Evolutionary conservation across 2,329 filamentous ascomycete genomes (phyloP), one percentile per base, ranked within the genome.

Genomic region (Metarhizium album): DNA sequence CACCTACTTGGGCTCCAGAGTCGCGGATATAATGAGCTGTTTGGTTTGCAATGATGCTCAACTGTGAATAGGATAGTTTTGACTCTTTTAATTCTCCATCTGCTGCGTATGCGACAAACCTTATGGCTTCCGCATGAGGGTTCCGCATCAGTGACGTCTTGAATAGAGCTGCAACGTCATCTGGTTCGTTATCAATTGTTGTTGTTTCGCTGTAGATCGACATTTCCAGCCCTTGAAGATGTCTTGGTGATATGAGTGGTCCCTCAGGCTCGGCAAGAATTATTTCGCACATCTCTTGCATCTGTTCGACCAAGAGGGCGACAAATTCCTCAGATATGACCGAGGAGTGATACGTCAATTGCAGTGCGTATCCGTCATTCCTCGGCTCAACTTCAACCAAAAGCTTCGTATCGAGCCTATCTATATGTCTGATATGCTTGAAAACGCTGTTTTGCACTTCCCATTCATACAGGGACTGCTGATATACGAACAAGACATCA

Each of bases 401-500:
- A 1, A 94, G 62, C 50, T 80, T 82, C 42, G 87, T 90, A 61
- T 95, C 90, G 6, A 93, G 70, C 22, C 79, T 78, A 61, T 96
- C 90, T 4, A 75, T 65, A 48, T 85, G 81, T 24, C 76, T 74
- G 0, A 79, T 62, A 50, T 89, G 72, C 9, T 60, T 64, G 0
- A 91, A 70, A 2, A 62, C 35, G 3, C 65, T 58, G 1, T 29
- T 55, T 18, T 42, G 48, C 47, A 24, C 55, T 59, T 58, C 58
- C 69, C 60, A 70, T 67, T 60, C 62, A 2, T 57, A 55, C 1
- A 85, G 70, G 0, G 83, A 86, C 60, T 95, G 84, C 59, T 96
- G 90, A 74, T 90, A 96, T 0, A 90, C 83, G 59, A 95, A 84
- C 0, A 95, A 70, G 1, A 83, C 76, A 57, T 95, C 87, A 57